phyloP scores from a whole-genome alignment of 2,329 filamentous ascomycete species.

The Aspergillus chevalieri region DNA sequence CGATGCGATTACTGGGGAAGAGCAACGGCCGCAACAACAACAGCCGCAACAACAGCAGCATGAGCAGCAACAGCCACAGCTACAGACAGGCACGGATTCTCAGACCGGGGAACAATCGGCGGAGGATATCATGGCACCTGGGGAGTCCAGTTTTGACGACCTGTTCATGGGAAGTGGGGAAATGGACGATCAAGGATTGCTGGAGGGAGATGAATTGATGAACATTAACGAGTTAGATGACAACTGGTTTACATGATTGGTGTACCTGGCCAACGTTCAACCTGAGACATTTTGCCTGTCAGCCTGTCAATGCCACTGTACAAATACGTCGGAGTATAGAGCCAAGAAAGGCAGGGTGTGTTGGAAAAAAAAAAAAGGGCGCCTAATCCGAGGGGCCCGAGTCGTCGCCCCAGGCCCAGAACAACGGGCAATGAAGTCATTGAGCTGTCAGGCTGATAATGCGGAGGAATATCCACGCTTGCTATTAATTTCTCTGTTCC shows the following conservation, averaged over 20 bases:
- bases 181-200: conserved; percentile 27
- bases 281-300: neutral
- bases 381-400: too few relatives aligned
- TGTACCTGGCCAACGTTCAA: too few relatives aligned
- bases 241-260: conserved; percentile 31
- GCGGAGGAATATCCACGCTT: too few relatives aligned
- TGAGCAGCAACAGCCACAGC: conserved; percentile 6
- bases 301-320: neutral
- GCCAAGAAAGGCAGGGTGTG: too few relatives aligned
- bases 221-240: conserved; percentile 38
- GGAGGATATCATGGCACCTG: conserved; percentile 33
- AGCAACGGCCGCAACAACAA: neutral
- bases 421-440: too few relatives aligned
- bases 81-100: conserved; percentile 8
- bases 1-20: conserved; percentile 2
- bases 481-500: too few relatives aligned
- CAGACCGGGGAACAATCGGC: conserved; percentile 19
- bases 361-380: too few relatives aligned
- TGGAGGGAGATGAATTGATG: conserved; percentile 33
- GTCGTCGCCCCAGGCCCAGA: too few relatives aligned
- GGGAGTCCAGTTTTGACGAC: conserved; percentile 42
- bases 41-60: neutral
- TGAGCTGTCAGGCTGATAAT: too few relatives aligned
- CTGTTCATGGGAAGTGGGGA: conserved; percentile 38
- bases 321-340: too few relatives aligned